Evolutionary conservation across 306 rosid genomes (phyloP).

Genomic region (Pterocarpus macrocarpus): DNA sequence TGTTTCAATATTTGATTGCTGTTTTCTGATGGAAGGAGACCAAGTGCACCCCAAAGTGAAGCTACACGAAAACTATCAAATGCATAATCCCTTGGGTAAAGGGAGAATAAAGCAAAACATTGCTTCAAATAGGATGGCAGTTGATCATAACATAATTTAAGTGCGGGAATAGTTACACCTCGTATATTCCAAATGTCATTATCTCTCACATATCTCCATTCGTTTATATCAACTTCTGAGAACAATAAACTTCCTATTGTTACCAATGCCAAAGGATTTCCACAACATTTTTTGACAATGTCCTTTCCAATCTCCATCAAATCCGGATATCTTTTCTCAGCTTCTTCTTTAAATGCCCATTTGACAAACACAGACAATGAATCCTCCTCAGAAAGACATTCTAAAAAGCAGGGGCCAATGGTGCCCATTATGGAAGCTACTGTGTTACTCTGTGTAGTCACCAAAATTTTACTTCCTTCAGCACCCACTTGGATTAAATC

Average conservation of each 20-base stretch:
- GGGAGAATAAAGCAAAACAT: neutral
- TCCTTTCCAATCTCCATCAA: constrained; percentile 40
- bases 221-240: neutral
- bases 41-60: neutral
- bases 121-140: neutral
- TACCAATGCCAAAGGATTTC: constrained; percentile 52
- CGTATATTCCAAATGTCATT: neutral
- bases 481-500: constrained; percentile 15
- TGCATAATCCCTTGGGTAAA: neutral
- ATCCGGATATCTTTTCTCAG: constrained; percentile 22
- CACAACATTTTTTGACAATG: constrained; percentile 46
- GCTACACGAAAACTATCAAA: neutral
- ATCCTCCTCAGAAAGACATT: neutral
- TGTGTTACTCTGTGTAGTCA: neutral
- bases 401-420: neutral
- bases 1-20: no score
- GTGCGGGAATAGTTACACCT: no score
- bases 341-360: constrained; percentile 50
- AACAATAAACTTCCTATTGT: constrained; percentile 44
- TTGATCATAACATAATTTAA: neutral
- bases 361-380: constrained; percentile 43
- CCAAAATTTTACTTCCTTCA: constrained; percentile 29
- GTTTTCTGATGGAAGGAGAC: neutral
- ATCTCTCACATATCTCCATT: constrained; percentile 39
- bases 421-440: constrained; percentile 36